These are phyloP conservation scores for Aspergillus taichungensis DNA, from an alignment of 495 filamentous ascomycete genomes.

Conservation along the genomic window DNA sequence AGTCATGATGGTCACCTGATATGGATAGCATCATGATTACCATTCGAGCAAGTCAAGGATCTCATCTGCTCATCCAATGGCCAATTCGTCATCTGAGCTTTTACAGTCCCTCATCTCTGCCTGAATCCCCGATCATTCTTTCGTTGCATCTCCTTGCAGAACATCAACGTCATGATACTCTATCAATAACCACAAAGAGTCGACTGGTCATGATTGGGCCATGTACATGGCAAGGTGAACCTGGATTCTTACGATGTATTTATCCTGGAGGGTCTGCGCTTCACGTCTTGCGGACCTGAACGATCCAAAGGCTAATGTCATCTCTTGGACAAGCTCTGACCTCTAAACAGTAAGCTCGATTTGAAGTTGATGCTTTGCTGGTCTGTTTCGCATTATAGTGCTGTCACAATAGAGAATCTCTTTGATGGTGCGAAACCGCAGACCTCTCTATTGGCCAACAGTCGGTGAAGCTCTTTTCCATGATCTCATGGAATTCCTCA, in stretches of 20 bases:
- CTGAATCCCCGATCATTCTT: too few relatives aligned
- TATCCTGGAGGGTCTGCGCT: constrained; percentile 1
- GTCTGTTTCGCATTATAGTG: constrained; percentile 8
- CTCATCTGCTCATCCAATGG: too few relatives aligned
- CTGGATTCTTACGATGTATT: constrained; percentile 1
- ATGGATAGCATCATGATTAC: too few relatives aligned
- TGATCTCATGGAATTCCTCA: constrained; percentile 8
- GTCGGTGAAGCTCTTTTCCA: constrained; percentile 4
- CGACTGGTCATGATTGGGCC: constrained; percentile 5
- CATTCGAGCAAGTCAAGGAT: too few relatives aligned
- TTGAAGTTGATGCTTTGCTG: constrained; percentile 4
- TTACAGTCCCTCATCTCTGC: too few relatives aligned
- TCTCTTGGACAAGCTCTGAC: constrained; percentile 7
- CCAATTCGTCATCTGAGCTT: too few relatives aligned
- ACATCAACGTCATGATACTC: too few relatives aligned
- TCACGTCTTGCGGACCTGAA: constrained; percentile 4
- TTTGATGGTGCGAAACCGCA: constrained; percentile 2
- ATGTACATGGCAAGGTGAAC: constrained; percentile 3
- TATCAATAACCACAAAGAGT: too few relatives aligned
- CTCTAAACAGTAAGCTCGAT: constrained; percentile 9
- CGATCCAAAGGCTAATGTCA: constrained; percentile 8
- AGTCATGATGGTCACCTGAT: too few relatives aligned
- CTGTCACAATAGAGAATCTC: constrained; percentile 6
- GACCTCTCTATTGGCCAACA: constrained; percentile 9
- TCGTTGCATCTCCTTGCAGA: too few relatives aligned